Percentiles rank a stretch among this genome's conserved stretches.
Conservation (phyloP, 2,329 filamentous ascomycete species). For the Seiridium unicorne region DNA sequence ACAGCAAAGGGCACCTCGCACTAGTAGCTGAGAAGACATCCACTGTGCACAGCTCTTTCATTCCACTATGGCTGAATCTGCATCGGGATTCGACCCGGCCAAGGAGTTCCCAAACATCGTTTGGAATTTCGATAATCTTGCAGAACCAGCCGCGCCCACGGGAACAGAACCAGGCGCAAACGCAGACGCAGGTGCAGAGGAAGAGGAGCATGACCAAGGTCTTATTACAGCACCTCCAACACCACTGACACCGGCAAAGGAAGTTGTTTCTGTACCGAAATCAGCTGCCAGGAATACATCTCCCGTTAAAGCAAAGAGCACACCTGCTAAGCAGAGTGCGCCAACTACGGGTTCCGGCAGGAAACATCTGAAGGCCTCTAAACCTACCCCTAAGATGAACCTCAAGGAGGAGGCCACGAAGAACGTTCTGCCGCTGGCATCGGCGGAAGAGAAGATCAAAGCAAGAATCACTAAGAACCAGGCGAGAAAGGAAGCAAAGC, state of each 20-base stretch:
- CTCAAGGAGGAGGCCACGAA: neutral
- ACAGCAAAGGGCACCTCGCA: too few species aligned
- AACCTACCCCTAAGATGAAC: neutral
- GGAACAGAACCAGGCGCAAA: neutral
- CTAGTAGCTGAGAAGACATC: too few species aligned
- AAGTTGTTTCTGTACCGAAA: too few species aligned
- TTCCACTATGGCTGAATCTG: neutral
- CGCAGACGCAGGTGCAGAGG: neutral
- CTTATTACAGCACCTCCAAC: neutral
- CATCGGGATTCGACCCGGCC: slow-evolving; percentile 1
- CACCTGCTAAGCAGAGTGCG: neutral
- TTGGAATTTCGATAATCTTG: slow-evolving; percentile 1
- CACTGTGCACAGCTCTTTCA: too few species aligned
- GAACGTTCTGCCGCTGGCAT: neutral
- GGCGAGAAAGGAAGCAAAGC: neutral
- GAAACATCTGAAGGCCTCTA: neutral
- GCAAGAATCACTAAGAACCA: neutral
- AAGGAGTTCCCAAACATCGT: neutral
- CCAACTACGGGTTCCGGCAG: neutral
- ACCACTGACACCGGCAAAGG: neutral
- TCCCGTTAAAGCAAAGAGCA: neutral
- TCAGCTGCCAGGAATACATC: neutral
- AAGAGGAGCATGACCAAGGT: neutral
- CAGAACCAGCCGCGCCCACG: neutral
- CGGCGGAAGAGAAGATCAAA: neutral